Base-by-base conservation (phyloP, 805 yeast genomes). In the Lachancea thermotolerans region DNA sequence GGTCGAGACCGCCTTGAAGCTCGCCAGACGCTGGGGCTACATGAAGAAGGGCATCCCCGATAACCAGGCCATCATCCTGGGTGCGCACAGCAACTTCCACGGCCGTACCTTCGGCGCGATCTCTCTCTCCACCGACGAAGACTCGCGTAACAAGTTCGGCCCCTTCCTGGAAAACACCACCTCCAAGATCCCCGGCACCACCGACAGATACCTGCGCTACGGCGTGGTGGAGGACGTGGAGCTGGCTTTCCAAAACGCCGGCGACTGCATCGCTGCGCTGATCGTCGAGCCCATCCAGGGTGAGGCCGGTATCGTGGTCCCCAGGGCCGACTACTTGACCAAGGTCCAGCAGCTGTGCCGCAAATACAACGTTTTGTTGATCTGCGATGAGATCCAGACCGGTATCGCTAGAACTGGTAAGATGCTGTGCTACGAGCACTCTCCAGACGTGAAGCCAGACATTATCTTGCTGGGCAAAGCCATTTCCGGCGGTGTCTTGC, bases 21-120 rank as follows among this genome's bases (percentile, higher is more conserved):
- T 91, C 49, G 97, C 97, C 42, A 82, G 98, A 77, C 82, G 91
- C 72, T 91, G 98, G 98, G 98, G 97, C 46, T 91, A 90, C 72
- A 75, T 75, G 58, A 80, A 79, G 65, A 91, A 91, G 71, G 84
- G 84, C 2, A 91, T 91, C 55, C 82, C 89, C 29, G 75, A 79
- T 27, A 79, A 78, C 58, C 86, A 91, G 67, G 96, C 96, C 42
- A 82, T 90, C 57, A 81, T 91, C 46, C 73, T 91, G 46, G 84
- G 95, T 37, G 95, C 95, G 29, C 81, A 79, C 50, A 80, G 89
- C 63, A 91, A 91, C 69, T 91, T 91, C 81, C 98, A 91, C 65
- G 98, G 98, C 49, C 81, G 98, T 72, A 88, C 97, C 27, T 75
- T 91, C 57, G 96, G 97, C 38, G 84, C 93, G 48, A 87, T 91